Percentiles rank a stretch among this genome's conserved stretches.
phyloP scores from a whole-genome alignment of 164 flowering plant species.

The Kingdonia uniflora region DNA sequence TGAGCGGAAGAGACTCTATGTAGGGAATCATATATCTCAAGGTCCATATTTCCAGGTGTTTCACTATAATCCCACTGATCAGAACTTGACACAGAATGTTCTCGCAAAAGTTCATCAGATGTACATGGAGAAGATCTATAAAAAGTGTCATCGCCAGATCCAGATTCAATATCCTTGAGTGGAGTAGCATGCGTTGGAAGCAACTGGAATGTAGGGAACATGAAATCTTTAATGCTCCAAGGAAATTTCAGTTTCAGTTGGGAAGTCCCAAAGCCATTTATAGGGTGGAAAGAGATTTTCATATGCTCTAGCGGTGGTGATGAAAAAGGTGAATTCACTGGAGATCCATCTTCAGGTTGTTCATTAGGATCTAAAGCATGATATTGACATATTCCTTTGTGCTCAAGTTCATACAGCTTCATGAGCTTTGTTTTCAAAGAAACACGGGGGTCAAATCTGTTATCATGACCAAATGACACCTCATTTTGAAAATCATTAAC shows the following conservation, averaged over 20 bases:
- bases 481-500: conserved; percentile 36
- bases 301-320: conserved; percentile 90
- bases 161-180: conserved; percentile 33
- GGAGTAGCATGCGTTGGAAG: conserved; percentile 43
- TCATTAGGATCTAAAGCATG: conserved; percentile 18
- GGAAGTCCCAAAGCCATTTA: conserved; percentile 38
- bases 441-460: conserved; percentile 15
- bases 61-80: conserved; percentile 72
- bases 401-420: conserved; percentile 13
- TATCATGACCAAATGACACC: conserved; percentile 20
- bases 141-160: conserved; percentile 82
- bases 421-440: conserved; percentile 12
- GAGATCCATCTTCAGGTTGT: conserved; percentile 22
- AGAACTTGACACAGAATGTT: conserved; percentile 56
- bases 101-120: conserved; percentile 53
- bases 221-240: conserved; percentile 30
- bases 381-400: no score
- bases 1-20: conserved; percentile 38
- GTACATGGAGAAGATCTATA: conserved; percentile 58
- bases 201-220: conserved; percentile 76
- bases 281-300: conserved; percentile 76
- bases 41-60: conserved; percentile 29
- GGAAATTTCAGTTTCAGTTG: conserved; percentile 60
- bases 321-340: conserved; percentile 30
- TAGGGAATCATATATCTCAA: conserved; percentile 41